These are phyloP conservation scores for Rhodotorula kratochvilovae DNA, from an alignment of 768 basidiomycete genomes.

Conservation along the genomic window DNA sequence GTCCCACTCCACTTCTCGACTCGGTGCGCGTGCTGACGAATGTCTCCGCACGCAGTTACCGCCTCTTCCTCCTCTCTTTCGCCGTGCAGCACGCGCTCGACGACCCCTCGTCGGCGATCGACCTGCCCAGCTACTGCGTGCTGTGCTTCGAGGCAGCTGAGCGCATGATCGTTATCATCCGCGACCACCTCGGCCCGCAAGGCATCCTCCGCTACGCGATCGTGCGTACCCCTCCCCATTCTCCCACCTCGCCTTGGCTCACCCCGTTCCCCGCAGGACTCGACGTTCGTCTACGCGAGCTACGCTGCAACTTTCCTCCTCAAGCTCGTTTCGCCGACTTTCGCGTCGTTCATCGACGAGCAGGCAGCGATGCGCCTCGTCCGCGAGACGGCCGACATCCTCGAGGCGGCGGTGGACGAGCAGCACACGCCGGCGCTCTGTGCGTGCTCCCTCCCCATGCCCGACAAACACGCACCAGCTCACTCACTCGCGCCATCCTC, in stretches of 20 bases:
- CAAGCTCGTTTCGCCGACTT: conserved; percentile 83
- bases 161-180: conserved; percentile 54
- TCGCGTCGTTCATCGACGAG: conserved; percentile 70
- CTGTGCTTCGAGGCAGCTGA: conserved; percentile 36
- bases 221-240: neutral
- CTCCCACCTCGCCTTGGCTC: neutral
- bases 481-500: neutral
- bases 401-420: conserved; percentile 72
- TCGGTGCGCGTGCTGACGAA: conserved; percentile 49
- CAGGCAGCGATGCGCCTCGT: conserved; percentile 65
- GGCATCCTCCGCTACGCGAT: conserved; percentile 78
- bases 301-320: conserved; percentile 88
- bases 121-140: conserved; percentile 35
- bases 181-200: conserved; percentile 70
- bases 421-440: conserved; percentile 88
- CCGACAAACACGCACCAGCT: neutral
- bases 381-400: conserved; percentile 71
- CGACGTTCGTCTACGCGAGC: conserved; percentile 83
- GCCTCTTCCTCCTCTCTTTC: conserved; percentile 85
- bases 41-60: conserved; percentile 47
- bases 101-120: conserved; percentile 45
- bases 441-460: conserved; percentile 57
- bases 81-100: conserved; percentile 95
- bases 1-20: too few species aligned
- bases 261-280: conserved; percentile 52